Evolutionary conservation across 805 yeast genomes (phyloP), one percentile per base, ranked within the genome.

Genomic region (Pichia nanzhaoensis): DNA sequence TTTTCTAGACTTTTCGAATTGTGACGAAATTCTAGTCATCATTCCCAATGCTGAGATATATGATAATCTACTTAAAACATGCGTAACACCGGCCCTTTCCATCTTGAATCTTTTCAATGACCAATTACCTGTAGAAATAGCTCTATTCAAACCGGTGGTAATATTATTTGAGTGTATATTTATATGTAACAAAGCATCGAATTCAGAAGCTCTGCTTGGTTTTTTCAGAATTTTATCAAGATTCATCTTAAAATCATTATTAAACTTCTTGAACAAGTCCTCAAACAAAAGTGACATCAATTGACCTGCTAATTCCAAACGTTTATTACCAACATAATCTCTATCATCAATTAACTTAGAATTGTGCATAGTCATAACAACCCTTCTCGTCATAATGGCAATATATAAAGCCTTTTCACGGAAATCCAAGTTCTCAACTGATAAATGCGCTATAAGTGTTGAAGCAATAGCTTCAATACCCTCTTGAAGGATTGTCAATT

Each of bases 21-120:
- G 99, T n/a, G 98, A 91, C 6, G 97, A 87, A 44, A 93, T 93
- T 70, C 99, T 84, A 12, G 99, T 93, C 99, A 93, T 93, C 99
- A 93, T 93, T 57, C 99, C 99, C 49, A 93, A 69, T 0, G 99
- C 99, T 8, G 95, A 82, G 38, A 93, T 91, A 63, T 88, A 93
- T 18, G 96, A 85, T 47, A 93, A 69, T 59, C 99, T 77, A 48
- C 95, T 84, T 45, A 93, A 71, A 34, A 93, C 97, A 63, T 93
- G 99, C 3, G 99, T 93, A 42, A 93, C 99, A 68, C 99, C 99
- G 0, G 99, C 99, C 50, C 99, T 78, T 68, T 93, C 99, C 99
- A 93, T 93, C 82, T 90, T 91, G 73, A 93, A 93, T 70, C 99
- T 84, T 68, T 93, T 93, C 60, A 93, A 74, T 2, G 97, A 88